Base-by-base conservation (phyloP, 139 green algal genomes). In the Micractinium conductrix region DNA sequence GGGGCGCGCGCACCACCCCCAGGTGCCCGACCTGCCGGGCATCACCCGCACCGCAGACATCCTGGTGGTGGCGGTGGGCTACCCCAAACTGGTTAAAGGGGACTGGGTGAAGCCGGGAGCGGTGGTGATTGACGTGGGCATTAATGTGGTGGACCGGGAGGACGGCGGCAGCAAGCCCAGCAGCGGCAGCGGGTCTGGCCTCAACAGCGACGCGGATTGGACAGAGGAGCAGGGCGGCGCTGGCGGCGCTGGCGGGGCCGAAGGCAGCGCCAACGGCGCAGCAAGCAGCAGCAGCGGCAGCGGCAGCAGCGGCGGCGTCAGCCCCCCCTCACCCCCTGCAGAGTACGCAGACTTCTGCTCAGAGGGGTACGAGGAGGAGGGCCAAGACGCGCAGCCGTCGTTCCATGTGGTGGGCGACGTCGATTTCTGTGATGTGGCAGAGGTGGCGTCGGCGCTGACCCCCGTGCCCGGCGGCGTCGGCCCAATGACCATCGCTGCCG, bases 401-500 rank as follows among this genome's bases (percentile, higher is more conserved):
- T 87, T 78, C 33, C 87, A 87, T 74, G 89, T 99, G 4, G 95
- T 99, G 22, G 97, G 97, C 10, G 95, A 99, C 83, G 92, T 95
- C 7, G 86, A 96, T 75, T 98, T 95, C 76, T 87, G 91, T 2
- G 89, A 90, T 55, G 92, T 88, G 43, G 74, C 79, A 2, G 45
- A 92, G 40, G 83, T 91, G 33, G 97, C 97, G 14, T 92, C 90
- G 0, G 89, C 89, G 14, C 95, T 99, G 78, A 99, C 97, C 0
- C 96, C 97, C 24, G 97, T 99, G 40, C 97, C 97, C 4, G 97
- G 96, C 21, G 97, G 97, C 10, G 95, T 99, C 28, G 97, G 97
- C 9, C 97, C 97, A 24, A 99, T 99, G 97, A 99, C 97, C 33
- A 98, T 99, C 81, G 96, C 97, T 5, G 97, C 98, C 87, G 90